These are phyloP conservation scores for Lactarius vividus DNA, from an alignment of 768 basidiomycete genomes.

Conservation along the genomic window DNA sequence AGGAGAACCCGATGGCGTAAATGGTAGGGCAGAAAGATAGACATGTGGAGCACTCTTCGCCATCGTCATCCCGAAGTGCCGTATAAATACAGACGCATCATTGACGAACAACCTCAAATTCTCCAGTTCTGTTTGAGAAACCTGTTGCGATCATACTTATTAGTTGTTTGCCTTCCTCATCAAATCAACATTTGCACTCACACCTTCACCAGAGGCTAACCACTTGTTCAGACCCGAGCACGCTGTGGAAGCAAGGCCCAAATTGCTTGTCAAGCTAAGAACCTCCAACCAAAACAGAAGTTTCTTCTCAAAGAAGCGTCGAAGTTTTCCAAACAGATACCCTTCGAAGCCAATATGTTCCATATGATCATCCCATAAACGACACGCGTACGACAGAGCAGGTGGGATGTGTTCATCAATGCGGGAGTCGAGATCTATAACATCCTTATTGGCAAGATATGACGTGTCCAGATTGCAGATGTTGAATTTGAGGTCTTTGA, in stretches of 20 bases:
- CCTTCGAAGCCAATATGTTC: neutral
- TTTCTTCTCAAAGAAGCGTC: neutral
- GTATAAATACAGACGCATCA: too few relatives aligned
- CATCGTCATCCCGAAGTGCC: too few relatives aligned
- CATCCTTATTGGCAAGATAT: neutral
- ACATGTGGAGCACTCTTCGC: too few relatives aligned
- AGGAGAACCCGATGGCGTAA: too few relatives aligned
- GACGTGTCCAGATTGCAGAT: slow-evolving; percentile 3
- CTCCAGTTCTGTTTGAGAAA: too few relatives aligned
- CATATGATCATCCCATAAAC: neutral
- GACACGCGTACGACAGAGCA: neutral
- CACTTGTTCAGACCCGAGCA: neutral
- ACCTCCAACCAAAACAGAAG: neutral
- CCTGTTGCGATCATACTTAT: too few relatives aligned
- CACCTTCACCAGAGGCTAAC: too few relatives aligned
- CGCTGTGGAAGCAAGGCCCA: neutral
- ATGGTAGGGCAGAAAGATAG: too few relatives aligned
- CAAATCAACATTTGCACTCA: too few relatives aligned
- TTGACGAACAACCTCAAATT: too few relatives aligned
- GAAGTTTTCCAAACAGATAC: neutral
- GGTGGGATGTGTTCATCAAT: neutral
- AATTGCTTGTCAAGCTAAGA: neutral
- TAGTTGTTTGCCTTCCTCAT: too few relatives aligned
- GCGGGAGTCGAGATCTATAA: neutral
- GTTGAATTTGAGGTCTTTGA: neutral